Evolutionary conservation across 371 early-diverging fungal genomes (phyloP).

Genomic region (Mucor plumbeus): DNA sequence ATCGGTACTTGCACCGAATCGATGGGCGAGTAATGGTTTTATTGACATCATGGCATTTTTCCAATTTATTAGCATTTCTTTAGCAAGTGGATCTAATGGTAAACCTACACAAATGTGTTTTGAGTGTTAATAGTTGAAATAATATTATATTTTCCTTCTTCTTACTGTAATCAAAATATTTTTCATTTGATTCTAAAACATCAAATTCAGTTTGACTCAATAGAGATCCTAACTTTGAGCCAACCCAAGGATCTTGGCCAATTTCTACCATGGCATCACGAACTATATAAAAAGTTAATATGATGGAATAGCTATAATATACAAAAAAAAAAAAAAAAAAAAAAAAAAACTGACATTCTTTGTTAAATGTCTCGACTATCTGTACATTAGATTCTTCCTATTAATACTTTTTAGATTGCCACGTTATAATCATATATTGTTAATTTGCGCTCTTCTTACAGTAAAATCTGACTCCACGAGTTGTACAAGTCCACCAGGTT

Average conservation of each 20-base stretch:
- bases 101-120: constrained; percentile 21
- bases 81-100: constrained; percentile 36
- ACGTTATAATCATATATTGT: neutral
- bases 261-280: constrained; percentile 34
- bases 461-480: constrained; percentile 52
- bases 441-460: constrained; percentile 15
- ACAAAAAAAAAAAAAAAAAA: neutral
- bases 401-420: neutral
- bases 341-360: constrained; percentile 22
- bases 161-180: constrained; percentile 37
- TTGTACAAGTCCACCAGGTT: constrained; percentile 52
- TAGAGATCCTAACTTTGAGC: constrained; percentile 31
- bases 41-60: constrained; percentile 41
- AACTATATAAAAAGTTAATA: constrained; percentile 24
- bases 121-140: neutral
- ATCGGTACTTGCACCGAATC: constrained; percentile 30
- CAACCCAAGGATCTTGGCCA: constrained; percentile 44
- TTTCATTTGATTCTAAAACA: constrained; percentile 27
- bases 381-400: constrained; percentile 21
- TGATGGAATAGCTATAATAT: neutral
- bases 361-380: constrained; percentile 21
- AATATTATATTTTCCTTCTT: neutral
- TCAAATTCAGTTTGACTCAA: constrained; percentile 33
- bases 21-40: constrained; percentile 37
- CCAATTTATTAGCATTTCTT: constrained; percentile 50